Evolutionary conservation across 345 rosid genomes (phyloP), one percentile per base, ranked within the genome.

Genomic region (Sonneratia caseolaris): DNA sequence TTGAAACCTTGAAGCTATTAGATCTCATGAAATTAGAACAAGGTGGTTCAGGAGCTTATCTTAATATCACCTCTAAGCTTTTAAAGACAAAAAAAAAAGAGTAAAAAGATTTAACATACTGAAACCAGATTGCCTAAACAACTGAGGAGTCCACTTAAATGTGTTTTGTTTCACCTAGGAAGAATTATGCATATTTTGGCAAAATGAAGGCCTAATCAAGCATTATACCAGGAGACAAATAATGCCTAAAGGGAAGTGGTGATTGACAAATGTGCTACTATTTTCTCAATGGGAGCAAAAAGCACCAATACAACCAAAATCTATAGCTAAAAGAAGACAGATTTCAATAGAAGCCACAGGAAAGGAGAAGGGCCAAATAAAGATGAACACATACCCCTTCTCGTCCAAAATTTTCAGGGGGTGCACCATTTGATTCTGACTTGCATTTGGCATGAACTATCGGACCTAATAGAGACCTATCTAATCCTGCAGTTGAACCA

Each of bases 401-500:
- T 70, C 70, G 82, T 22, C 45, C 82, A 79, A 71, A 71, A 83
- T 78, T 81, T 73, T 85, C 87, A 64, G 82, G 73, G 66, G 88
- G 78, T 35, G 77, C 93, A 74, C 72, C 83, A 79, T 79, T 87
- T 75, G 98, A 86, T 53, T 92, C 99, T 7, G 98, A 83, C 83
- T 88, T 82, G 91, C 99, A 96, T 83, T 96, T 96, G 66, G 93
- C 98, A 86, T 96, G 99, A 69, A 96, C 99, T 76, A 96, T 96
- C 16, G 96, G 97, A 75, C 99, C 98, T 84, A 92, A 80, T 66
- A 80, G 88, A 73, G 93, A 89, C 72, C 91, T 86, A 82, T 89
- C 97, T 86, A 87, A 68, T 76, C 89, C 89, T 68, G 70, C 73
- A 71, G 74, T 78, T 36, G 81, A 79, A 73, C 88, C 96, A 59